Conservation (phyloP, 2,329 filamentous ascomycete species). For the Colletotrichum sp. region DNA sequence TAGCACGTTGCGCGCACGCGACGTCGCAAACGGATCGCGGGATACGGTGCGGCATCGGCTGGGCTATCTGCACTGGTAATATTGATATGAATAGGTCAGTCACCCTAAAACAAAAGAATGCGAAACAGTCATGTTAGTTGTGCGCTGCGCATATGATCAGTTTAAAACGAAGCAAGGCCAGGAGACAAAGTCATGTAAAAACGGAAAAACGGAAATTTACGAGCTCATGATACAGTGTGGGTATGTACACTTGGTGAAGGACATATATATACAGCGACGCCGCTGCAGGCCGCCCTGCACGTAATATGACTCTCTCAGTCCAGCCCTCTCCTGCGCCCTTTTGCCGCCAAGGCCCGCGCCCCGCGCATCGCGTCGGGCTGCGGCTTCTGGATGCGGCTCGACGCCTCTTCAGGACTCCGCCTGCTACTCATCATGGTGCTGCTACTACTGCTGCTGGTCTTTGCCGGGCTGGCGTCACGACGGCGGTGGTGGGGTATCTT, state of each 20-base stretch:
- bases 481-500: slow-evolving; percentile 33
- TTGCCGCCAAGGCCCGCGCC: slow-evolving; percentile 42
- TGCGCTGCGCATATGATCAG: background rate
- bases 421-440: slow-evolving; percentile 44
- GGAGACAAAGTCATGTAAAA: background rate
- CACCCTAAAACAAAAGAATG: background rate
- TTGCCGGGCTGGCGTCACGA: slow-evolving; percentile 37
- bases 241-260: slow-evolving; percentile 31
- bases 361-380: slow-evolving; percentile 42
- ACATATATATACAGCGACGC: slow-evolving; percentile 42
- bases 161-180: background rate
- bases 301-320: slow-evolving; percentile 34
- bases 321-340: slow-evolving; percentile 42
- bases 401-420: slow-evolving; percentile 50
- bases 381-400: slow-evolving; percentile 54
- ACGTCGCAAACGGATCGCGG: background rate
- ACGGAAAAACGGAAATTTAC: background rate
- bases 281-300: slow-evolving; percentile 28
- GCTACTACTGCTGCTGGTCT: slow-evolving; percentile 27
- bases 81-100: background rate
- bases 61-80: background rate
- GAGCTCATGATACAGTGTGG: slow-evolving; percentile 18
- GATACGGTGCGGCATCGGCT: background rate
- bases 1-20: background rate
- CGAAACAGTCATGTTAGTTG: background rate